Base-by-base conservation (phyloP, 2,329 filamentous ascomycete genomes). In the Alternaria gaisen region DNA sequence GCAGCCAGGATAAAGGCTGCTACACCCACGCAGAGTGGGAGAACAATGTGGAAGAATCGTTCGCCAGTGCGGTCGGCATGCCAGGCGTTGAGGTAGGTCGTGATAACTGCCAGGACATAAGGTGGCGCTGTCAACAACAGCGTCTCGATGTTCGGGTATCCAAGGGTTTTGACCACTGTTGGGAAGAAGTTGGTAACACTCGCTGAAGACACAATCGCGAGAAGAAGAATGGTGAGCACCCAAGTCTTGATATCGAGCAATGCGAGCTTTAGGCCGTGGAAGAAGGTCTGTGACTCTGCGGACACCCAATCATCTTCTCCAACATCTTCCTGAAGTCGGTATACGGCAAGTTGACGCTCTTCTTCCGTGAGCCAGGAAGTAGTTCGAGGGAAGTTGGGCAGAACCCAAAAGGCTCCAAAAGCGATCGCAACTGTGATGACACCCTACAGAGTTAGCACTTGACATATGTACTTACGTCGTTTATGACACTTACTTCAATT, bases 21-120 rank as follows among this genome's bases (percentile, higher is more conserved):
- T 4, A 92, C 82, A 14, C 87, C 86, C 42, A 91, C 80, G 58
- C 82, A 84, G 12, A 91, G 81, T 0, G 90, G 90, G 1, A 87
- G 57, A 0, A 83, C 82, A 60, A 92, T 84, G 76, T 93, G 91
- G 73, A 86, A 87, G 76, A 88, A 92, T 5, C 90, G 85, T 77
- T 93, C 90, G 20, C 89, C 88, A 0, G 88, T 91, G 42, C 83
- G 84, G 75, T 92, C 91, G 16, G 90, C 89, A 74, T 92, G 89
- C 83, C 87, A 88, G 4, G 90, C 87, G 66, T 91, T 91, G 43
- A 83, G 58, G 65, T 88, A 87, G 1, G 88, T 86, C 0, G 85
- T 87, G 43, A 91, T 83, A 32, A 86, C 84, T 71, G 85, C 84
- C 30, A 85, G 77, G 32, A 81, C 83, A 26, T 81, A 66, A 62